Base-by-base conservation (phyloP, 2,329 filamentous ascomycete species). In the Calonectria naviculata region DNA sequence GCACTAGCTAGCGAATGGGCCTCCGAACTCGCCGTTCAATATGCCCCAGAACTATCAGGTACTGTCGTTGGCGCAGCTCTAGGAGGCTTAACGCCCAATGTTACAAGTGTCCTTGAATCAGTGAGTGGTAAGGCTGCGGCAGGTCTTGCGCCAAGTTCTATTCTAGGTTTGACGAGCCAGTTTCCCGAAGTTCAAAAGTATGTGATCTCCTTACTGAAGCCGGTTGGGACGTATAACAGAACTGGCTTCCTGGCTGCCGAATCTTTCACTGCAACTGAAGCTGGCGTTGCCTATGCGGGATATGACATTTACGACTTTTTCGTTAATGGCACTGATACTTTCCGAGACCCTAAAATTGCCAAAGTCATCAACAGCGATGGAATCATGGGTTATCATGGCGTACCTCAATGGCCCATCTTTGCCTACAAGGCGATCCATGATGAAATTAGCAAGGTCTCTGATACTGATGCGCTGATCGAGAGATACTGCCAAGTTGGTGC, bases 1-100 rank as follows among this genome's bases (percentile, higher is more conserved):
- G 84, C 85, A 2, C 72, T 90, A 21, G 88, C 88, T 0, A 86
- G 82, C 3, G 87, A 87, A 34, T 88, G 85, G 82, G 89, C 89
- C 0, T 85, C 86, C 19, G 87, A 90, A 61, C 76, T 90, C 26
- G 87, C 88, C 49, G 80, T 82, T 0, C 80, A 81, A 5, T 91
- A 91, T 71, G 89, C 89, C 0, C 87, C 89, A 0, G 87, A 89
- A 44, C 78, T 91, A 6, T 38, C 65, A 8, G 60, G 36, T 7
- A 78, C 81, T 2, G 82, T 91, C 36, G 80, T 80, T 1, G 88
- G 87, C 3, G 85, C 83, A 1, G 88, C 86, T 0, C 72, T 90
- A 0, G 88, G 89, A 4, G 88, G 88, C 0, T 71, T 87, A 5
- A 82, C 85, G 0, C 81, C 86, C 0, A 85, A 87, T 29, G 74